These are phyloP conservation scores for Salvia sclarea DNA, from an alignment of 305 asterid species.

Conservation along the genomic window DNA sequence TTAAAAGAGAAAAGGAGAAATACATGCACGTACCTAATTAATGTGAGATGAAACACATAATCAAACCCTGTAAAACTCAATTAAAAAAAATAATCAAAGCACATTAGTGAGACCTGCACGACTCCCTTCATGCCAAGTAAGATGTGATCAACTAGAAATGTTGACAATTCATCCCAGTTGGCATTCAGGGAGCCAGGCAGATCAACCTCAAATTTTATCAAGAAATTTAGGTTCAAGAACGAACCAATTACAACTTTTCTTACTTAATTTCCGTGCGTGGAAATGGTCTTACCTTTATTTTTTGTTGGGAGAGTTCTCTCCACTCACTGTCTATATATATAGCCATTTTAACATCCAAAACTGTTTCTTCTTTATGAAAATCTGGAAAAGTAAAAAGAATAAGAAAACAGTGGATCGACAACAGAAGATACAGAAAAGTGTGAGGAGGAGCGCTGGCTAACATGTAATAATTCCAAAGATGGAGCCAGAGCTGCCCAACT, in stretches of 20 bases:
- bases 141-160: slow-evolving; percentile 25
- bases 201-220: not conserved
- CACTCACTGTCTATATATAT: not conserved
- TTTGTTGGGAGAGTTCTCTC: not conserved
- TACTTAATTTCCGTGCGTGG: not conserved
- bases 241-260: not conserved
- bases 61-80: too few species aligned
- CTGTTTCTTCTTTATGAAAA: not conserved
- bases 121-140: slow-evolving; percentile 46
- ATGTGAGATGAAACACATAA: too few species aligned
- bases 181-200: slow-evolving; percentile 52
- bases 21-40: too few species aligned
- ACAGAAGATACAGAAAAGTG: slow-evolving; percentile 11
- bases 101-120: slow-evolving; percentile 26
- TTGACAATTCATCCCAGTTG: slow-evolving; percentile 36
- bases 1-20: too few species aligned
- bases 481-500: slow-evolving; percentile 30
- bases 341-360: not conserved
- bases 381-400: not conserved
- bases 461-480: slow-evolving; percentile 31
- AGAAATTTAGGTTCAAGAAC: not conserved
- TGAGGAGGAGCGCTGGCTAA: not conserved
- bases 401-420: slow-evolving; percentile 19
- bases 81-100: too few species aligned
- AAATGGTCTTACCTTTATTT: not conserved